Percentiles rank a stretch among this genome's conserved stretches.
Evolutionary conservation across 768 basidiomycete species (phyloP).

Genomic region (Amanita phalloides): DNA sequence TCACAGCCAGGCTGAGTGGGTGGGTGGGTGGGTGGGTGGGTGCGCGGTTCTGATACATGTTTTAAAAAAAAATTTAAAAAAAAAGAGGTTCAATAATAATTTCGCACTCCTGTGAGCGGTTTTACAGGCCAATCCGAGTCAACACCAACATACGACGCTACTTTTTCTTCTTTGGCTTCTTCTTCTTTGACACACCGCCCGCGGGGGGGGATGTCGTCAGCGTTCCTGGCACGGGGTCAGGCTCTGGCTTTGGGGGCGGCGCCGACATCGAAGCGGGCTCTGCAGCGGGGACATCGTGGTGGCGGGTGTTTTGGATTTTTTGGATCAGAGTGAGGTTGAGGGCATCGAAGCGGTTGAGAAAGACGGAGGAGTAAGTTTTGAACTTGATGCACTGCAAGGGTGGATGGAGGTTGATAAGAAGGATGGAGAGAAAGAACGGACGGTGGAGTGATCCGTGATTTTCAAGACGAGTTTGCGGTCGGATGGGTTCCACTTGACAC

Average conservation of each 20-base stretch:
- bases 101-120: too few relatives aligned
- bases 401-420: background rate
- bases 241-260: conserved; percentile 10
- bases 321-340: conserved; percentile 80
- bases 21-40: too few relatives aligned
- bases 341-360: conserved; percentile 92
- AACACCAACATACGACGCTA: conserved; percentile 13
- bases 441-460: conserved; percentile 85
- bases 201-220: conserved; percentile 22
- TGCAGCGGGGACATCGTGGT: conserved; percentile 19
- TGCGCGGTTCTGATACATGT: too few relatives aligned
- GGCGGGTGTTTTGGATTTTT: conserved; percentile 68
- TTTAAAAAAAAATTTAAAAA: too few relatives aligned
- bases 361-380: conserved; percentile 89
- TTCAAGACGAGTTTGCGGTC: conserved; percentile 87
- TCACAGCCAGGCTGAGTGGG: too few relatives aligned
- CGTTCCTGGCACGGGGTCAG: conserved; percentile 18
- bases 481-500: conserved; percentile 82
- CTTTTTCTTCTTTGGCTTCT: conserved; percentile 78
- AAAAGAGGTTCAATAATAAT: too few relatives aligned
- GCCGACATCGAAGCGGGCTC: conserved; percentile 13
- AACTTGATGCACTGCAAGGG: conserved; percentile 80
- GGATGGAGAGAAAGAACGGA: conserved; percentile 8
- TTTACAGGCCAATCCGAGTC: too few relatives aligned
- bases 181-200: conserved; percentile 66